Conservation (phyloP, 2,329 filamentous ascomycete species). For the Diaporthe capsici region DNA sequence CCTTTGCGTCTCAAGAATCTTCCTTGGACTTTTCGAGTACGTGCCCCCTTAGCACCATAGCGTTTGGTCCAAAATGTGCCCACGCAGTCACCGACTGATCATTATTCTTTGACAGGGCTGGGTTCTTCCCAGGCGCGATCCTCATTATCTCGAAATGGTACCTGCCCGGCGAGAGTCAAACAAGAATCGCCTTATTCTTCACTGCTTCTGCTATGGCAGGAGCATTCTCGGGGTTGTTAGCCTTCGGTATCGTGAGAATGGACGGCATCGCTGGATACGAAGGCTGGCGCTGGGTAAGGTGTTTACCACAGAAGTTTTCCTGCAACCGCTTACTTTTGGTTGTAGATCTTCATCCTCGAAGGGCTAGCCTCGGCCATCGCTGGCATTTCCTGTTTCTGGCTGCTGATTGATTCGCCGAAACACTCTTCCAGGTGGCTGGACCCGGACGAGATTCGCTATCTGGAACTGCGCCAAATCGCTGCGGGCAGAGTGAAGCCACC, state of each 20-base stretch:
- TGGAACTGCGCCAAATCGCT: constrained; percentile 55
- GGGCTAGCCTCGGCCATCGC: constrained; percentile 58
- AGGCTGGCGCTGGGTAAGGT: constrained; percentile 62
- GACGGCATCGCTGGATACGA: constrained; percentile 57
- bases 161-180: constrained; percentile 63
- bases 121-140: constrained; percentile 58
- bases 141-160: constrained; percentile 65
- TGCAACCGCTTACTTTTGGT: not conserved
- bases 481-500: constrained; percentile 45
- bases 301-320: fast-evolving
- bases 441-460: constrained; percentile 56
- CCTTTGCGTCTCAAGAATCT: constrained; percentile 58
- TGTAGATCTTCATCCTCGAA: constrained; percentile 65
- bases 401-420: constrained; percentile 60
- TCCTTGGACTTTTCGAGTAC: constrained; percentile 60
- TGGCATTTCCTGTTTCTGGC: constrained; percentile 57
- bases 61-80: not conserved
- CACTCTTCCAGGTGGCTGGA: constrained; percentile 55
- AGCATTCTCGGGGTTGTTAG: constrained; percentile 59
- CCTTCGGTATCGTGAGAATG: constrained; percentile 62
- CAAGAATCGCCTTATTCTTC: constrained; percentile 60
- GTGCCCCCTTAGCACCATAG: not conserved
- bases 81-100: not conserved
- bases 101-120: constrained; percentile 47
- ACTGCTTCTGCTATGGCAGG: constrained; percentile 57